Percentiles rank a stretch among this genome's conserved stretches.
phyloP scores from a whole-genome alignment of 345 rosid species.

The Lepidium aucheri region DNA sequence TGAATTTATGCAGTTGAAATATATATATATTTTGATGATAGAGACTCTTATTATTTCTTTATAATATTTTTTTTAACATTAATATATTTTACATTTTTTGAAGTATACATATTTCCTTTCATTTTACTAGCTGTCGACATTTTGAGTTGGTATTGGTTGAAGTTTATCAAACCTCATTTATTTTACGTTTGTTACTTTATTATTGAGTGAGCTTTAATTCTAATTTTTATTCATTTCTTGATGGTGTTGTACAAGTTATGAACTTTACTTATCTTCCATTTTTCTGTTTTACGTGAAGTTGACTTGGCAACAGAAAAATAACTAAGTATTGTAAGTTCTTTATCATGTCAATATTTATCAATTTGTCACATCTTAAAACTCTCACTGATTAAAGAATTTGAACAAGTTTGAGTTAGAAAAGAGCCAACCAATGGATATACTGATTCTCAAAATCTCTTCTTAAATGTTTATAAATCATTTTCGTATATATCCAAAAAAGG shows the following conservation, averaged over 20 bases:
- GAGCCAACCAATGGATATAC: background rate
- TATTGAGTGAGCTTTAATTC: conserved; percentile 21
- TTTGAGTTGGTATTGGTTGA: background rate
- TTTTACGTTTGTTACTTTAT: background rate
- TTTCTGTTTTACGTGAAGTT: background rate
- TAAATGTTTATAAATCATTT: background rate
- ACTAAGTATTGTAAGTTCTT: background rate
- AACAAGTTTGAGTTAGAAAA: too few relatives aligned
- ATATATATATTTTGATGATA: background rate
- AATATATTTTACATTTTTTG: background rate
- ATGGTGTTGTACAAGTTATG: background rate
- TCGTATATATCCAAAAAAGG: background rate
- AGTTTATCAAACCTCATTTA: background rate
- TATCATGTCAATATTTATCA: too few relatives aligned
- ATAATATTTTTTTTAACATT: background rate
- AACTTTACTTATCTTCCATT: background rate
- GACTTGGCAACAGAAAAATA: conserved; percentile 9
- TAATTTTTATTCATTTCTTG: background rate
- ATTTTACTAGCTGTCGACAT: background rate
- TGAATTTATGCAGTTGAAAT: background rate
- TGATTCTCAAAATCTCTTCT: background rate
- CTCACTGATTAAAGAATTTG: background rate
- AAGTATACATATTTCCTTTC: background rate
- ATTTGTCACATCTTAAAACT: background rate
- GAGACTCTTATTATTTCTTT: background rate